Percentiles rank a stretch among this genome's conserved stretches.
phyloP scores from a whole-genome alignment of 2,329 filamentous ascomycete genomes.

The Fusarium bulbicola region DNA sequence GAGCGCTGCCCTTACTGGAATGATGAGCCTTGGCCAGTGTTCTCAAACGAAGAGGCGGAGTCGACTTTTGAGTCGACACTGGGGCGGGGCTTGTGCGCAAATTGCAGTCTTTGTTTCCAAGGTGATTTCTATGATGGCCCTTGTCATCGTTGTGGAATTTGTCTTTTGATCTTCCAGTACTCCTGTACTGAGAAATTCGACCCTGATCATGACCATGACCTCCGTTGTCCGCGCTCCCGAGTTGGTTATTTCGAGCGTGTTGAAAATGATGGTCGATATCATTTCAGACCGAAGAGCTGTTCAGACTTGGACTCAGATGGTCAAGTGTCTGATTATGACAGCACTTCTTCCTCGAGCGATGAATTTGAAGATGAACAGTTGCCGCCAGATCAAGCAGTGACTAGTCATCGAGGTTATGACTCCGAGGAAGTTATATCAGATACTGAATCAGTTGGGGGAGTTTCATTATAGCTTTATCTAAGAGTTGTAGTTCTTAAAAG shows the following conservation, averaged over 20 bases:
- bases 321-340: not conserved
- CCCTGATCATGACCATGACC: accelerated
- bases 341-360: accelerated
- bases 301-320: accelerated
- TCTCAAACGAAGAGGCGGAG: not conserved
- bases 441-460: not conserved
- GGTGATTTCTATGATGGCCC: accelerated
- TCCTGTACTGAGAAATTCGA: not conserved
- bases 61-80: accelerated
- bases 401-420: accelerated
- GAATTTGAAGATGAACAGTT: not conserved
- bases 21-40: not conserved
- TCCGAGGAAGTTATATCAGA: not conserved
- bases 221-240: accelerated
- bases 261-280: accelerated
- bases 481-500: accelerated
- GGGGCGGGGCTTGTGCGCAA: accelerated
- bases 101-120: too few relatives aligned
- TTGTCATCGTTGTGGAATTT: not conserved
- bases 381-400: accelerated
- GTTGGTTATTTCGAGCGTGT: not conserved
- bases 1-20: not conserved
- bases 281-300: not conserved
- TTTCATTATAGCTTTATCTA: not conserved
- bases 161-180: accelerated